Conservation (phyloP, 2,329 filamentous ascomycete genomes). For the Dryadomyces sulphureus region DNA sequence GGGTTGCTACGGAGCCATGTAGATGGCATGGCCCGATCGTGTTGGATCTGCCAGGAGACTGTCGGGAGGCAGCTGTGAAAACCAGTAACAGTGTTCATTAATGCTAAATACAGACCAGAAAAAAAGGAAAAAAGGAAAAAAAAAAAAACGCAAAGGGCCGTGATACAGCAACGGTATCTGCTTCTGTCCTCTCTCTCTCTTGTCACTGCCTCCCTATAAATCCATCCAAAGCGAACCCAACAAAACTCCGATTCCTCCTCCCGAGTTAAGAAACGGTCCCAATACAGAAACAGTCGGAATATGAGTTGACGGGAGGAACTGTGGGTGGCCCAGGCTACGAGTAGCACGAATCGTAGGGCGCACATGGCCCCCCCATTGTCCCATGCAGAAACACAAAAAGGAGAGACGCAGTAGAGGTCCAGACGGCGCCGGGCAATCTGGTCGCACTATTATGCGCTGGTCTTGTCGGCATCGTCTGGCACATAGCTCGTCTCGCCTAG, state of each 20-base stretch:
- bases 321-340: no score
- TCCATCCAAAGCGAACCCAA: background rate
- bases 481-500: slow-evolving; percentile 58
- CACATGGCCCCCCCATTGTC: no score
- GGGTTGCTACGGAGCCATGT: no score
- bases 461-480: slow-evolving; percentile 37
- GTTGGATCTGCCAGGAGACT: no score
- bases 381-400: background rate
- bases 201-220: background rate
- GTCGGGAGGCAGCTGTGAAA: no score
- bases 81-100: background rate
- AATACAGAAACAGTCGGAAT: background rate
- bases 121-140: background rate
- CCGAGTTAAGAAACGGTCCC: background rate
- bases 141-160: background rate
- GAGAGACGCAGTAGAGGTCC: no score
- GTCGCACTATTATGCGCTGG: slow-evolving; percentile 2
- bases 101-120: background rate
- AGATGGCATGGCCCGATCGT: no score
- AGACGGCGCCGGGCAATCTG: no score
- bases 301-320: background rate
- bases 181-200: background rate
- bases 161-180: background rate
- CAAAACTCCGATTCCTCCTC: background rate
- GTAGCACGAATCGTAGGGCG: no score